phyloP scores from a whole-genome alignment of 202 grass and related monocot genomes.

The Zizania palustris region DNA sequence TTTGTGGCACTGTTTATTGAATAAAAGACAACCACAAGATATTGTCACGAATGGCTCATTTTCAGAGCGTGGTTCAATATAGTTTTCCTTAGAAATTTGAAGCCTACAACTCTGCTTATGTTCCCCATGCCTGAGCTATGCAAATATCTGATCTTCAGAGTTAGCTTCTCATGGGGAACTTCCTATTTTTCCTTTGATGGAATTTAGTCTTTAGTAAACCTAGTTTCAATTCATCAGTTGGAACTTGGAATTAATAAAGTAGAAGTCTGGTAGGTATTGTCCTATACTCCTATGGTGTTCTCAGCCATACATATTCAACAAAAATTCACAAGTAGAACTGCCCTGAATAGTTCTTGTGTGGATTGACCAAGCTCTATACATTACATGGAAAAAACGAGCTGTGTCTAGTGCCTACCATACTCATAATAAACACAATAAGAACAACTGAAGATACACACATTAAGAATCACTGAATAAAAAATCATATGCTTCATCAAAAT shows the following conservation, averaged over 20 bases:
- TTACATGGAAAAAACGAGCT: background rate
- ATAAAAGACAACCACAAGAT: too few species aligned
- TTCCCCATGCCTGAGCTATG: background rate
- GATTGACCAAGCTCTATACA: background rate
- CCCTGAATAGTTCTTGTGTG: slow-evolving; percentile 32
- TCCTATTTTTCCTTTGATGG: slow-evolving; percentile 18
- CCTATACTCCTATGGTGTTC: slow-evolving; percentile 10
- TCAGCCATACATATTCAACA: slow-evolving; percentile 15
- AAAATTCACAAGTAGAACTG: background rate
- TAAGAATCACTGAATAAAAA: slow-evolving; percentile 5
- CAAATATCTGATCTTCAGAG: background rate
- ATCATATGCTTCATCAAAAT: background rate
- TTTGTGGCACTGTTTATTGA: background rate
- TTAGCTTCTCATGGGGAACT: background rate
- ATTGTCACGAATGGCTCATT: too few species aligned
- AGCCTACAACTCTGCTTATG: background rate
- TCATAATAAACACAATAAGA: slow-evolving; percentile 16
- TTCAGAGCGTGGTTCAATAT: too few species aligned
- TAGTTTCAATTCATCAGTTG: background rate
- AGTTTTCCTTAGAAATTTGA: background rate
- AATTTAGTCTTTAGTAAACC: background rate
- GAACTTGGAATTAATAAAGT: background rate
- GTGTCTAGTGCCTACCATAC: background rate
- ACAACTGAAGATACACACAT: background rate
- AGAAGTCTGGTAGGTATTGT: slow-evolving; percentile 16